These are phyloP conservation scores for Daldinia caldariorum DNA, from an alignment of 495 filamentous ascomycete species.

Conservation along the genomic window DNA sequence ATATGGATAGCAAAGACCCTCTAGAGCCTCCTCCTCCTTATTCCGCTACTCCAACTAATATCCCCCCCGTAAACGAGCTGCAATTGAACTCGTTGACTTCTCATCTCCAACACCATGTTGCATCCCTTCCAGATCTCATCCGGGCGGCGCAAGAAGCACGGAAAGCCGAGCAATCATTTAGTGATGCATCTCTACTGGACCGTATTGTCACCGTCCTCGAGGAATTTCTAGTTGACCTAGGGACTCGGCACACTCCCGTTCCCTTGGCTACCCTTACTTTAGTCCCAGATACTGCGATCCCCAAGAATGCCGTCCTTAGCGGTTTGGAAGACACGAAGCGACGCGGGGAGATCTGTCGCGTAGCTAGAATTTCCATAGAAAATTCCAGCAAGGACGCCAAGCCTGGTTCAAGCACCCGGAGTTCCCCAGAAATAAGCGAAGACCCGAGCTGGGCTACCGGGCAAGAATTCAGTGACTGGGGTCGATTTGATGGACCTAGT, in stretches of 20 bases:
- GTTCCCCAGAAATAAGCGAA: conserved; percentile 14
- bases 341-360: conserved; percentile 51
- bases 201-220: conserved; percentile 52
- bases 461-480: conserved; percentile 53
- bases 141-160: conserved; percentile 46
- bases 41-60: conserved; percentile 32
- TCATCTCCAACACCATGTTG: conserved; percentile 53
- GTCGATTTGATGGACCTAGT: conserved; percentile 48
- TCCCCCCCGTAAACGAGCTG: conserved; percentile 19
- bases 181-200: conserved; percentile 47
- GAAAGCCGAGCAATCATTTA: conserved; percentile 46
- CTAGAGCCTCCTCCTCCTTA: conserved; percentile 50
- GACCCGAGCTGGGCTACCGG: conserved; percentile 38
- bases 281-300: conserved; percentile 51
- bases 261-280: conserved; percentile 51
- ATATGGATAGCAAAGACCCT: conserved; percentile 36
- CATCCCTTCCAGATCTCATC: conserved; percentile 52
- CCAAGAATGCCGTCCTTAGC: conserved; percentile 46
- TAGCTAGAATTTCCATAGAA: conserved; percentile 45
- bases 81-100: conserved; percentile 42
- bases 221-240: conserved; percentile 50
- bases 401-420: not conserved
- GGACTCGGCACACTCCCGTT: conserved; percentile 26
- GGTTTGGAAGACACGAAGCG: conserved; percentile 49
- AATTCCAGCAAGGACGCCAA: conserved; percentile 45